phyloP scores from a whole-genome alignment of 2,329 filamentous ascomycete species.

The Drechmeria coniospora region DNA sequence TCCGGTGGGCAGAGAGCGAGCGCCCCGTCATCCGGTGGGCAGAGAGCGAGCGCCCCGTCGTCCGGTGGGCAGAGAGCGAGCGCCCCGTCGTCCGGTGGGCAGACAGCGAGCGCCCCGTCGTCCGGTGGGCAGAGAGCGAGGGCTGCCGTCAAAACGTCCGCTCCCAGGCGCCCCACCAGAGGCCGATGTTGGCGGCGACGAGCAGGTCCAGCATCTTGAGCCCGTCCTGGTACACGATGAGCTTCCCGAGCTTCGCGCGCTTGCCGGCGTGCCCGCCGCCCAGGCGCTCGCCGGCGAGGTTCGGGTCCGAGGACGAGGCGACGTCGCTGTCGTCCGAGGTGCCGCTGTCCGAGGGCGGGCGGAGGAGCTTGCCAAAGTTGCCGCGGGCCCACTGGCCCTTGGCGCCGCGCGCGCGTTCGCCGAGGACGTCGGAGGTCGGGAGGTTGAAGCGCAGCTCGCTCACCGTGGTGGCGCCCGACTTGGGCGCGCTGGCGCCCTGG shows the following conservation, averaged over 20 bases:
- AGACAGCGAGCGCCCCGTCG: too few relatives aligned
- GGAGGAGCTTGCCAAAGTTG: conserved; percentile 26
- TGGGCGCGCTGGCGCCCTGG: conserved; percentile 13
- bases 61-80: too few relatives aligned
- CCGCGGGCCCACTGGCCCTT: conserved; percentile 23
- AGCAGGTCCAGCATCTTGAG: conserved; percentile 90
- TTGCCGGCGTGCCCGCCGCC: conserved; percentile 77
- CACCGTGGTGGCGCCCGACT: conserved; percentile 30
- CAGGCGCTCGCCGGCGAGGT: conserved; percentile 65
- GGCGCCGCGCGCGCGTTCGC: conserved; percentile 16
- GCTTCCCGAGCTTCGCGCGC: conserved; percentile 81
- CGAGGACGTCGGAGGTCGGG: conserved; percentile 40
- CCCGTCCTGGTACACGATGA: conserved; percentile 79
- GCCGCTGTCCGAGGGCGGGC: conserved; percentile 13
- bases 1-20: too few relatives aligned
- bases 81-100: too few relatives aligned
- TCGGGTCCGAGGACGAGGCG: conserved; percentile 44
- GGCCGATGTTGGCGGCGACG: conserved; percentile 76
- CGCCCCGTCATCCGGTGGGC: too few relatives aligned
- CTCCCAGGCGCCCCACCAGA: conserved; percentile 89
- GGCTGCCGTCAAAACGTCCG: conserved; percentile 30
- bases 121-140: too few relatives aligned
- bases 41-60: too few relatives aligned
- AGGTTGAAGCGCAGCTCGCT: conserved; percentile 88
- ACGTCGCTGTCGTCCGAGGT: conserved; percentile 18